Conservation (phyloP, 495 filamentous ascomycete species). For the Pyrenopolyporus hunteri region DNA sequence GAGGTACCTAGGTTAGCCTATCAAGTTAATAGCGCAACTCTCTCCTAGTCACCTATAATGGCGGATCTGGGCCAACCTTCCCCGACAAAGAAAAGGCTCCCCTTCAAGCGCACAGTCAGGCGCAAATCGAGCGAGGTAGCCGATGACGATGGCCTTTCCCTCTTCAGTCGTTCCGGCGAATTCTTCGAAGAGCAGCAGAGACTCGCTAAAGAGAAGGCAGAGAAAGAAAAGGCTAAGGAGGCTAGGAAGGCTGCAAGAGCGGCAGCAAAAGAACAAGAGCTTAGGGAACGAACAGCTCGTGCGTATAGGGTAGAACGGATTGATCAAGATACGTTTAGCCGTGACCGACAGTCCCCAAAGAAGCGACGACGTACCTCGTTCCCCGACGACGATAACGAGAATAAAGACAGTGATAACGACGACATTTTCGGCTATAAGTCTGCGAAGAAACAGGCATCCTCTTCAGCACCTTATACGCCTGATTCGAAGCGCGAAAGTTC, state of each 20-base stretch:
- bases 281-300: slow-evolving; percentile 28
- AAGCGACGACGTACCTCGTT: slow-evolving; percentile 34
- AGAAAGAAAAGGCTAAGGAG: slow-evolving; percentile 43
- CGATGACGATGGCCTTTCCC: slow-evolving; percentile 57
- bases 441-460: slow-evolving; percentile 16
- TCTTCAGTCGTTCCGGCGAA: slow-evolving; percentile 72
- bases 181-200: slow-evolving; percentile 64
- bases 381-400: slow-evolving; percentile 25
- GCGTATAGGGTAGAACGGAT: slow-evolving; percentile 41
- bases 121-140: slow-evolving; percentile 43
- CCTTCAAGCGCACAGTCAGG: slow-evolving; percentile 69
- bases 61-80: slow-evolving; percentile 29
- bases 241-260: slow-evolving; percentile 40
- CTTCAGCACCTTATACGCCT: slow-evolving; percentile 27
- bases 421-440: slow-evolving; percentile 4
- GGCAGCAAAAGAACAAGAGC: slow-evolving; percentile 38
- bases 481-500: slow-evolving; percentile 6
- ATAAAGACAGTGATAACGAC: slow-evolving; percentile 22
- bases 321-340: slow-evolving; percentile 19
- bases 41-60: slow-evolving; percentile 24
- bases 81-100: slow-evolving; percentile 63
- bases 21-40: no score
- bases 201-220: slow-evolving; percentile 43
- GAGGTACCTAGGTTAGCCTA: no score
- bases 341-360: slow-evolving; percentile 42